Conservation (phyloP, 2,329 filamentous ascomycete species). For the Cucurbitaria berberidis region DNA sequence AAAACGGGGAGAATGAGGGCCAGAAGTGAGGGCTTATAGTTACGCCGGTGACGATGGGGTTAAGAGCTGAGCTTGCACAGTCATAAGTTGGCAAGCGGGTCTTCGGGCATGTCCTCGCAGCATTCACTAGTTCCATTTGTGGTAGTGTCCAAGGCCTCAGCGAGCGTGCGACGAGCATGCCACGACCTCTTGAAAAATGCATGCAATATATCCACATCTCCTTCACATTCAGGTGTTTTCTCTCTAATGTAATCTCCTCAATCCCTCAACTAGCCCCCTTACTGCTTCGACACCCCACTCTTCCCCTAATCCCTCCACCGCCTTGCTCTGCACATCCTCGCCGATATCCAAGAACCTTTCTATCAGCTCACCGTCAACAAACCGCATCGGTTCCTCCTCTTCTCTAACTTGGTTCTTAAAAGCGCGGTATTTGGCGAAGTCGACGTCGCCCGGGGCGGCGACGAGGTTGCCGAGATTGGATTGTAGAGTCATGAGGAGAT, state of each 20-base stretch:
- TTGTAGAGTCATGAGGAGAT: slow-evolving; percentile 84
- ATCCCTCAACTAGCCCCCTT: slow-evolving; percentile 65
- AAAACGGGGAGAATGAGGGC: not conserved
- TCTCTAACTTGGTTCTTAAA: slow-evolving; percentile 76
- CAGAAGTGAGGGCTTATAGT: not conserved
- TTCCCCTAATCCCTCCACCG: slow-evolving; percentile 59
- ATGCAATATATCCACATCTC: not conserved
- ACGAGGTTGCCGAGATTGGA: slow-evolving; percentile 70
- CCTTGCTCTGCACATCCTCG: slow-evolving; percentile 62
- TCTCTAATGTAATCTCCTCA: slow-evolving; percentile 56
- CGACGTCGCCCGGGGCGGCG: slow-evolving; percentile 72
- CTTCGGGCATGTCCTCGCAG: not conserved
- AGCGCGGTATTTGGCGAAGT: slow-evolving; percentile 80
- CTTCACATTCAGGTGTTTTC: not conserved
- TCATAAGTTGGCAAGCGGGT: not conserved
- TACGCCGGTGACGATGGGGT: not conserved
- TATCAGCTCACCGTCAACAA: slow-evolving; percentile 90
- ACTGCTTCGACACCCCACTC: slow-evolving; percentile 59
- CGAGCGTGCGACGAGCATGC: not conserved
- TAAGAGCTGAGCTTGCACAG: not conserved
- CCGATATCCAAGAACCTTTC: slow-evolving; percentile 80
- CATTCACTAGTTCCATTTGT: not conserved
- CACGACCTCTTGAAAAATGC: not conserved
- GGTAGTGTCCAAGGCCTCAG: not conserved
- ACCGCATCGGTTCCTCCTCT: slow-evolving; percentile 78